Base-by-base conservation (phyloP, 768 basidiomycete genomes). In the Lenzites betulinus region DNA sequence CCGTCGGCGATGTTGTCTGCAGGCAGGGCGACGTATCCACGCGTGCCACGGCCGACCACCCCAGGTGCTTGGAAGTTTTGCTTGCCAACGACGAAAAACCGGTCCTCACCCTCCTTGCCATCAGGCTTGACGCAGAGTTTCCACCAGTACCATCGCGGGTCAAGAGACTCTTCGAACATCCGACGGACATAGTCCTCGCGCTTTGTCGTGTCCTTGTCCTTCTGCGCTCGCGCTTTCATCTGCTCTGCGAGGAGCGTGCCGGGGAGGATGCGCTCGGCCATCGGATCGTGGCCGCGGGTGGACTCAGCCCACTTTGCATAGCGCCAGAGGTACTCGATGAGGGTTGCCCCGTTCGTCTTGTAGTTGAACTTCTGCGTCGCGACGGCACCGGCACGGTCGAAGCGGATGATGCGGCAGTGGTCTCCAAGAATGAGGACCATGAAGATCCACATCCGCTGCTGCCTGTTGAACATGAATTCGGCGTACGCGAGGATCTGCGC, bases 21-120 rank as follows among this genome's bases (percentile, higher is more conserved):
- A 30, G 62, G 60, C 26, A 51, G 20, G 5, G 64, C 64, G 4
- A 65, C 43, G 25, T 55, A 65, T 12, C 64, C 56, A 7, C 35
- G 47, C 16, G 63, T 64, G 2, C 54, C 59, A 7, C 59, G 54
- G 2, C 63, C 63, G 13, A 28, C 42, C 7, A 60, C 54, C 3
- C 55, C 56, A 18, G 36, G 13, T 18, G 54, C 56, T 9, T 22
- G 18, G 33, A 56, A 58, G 33, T 28, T 13, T 1, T 44, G 59
- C 30, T 54, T 56, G 20, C 54, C 59, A 15, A 64, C 53, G 1
- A 64, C 25, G 33, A 60, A 61, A 18, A 6, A 15, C 6, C 51
- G 51, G 15, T 15, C 35, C 4, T 35, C 43, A 4, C 23, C 38
- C n/a, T 41, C 23, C 2, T 25, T 23, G 46, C 39, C 51, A n/a